A percentile compares a stretch with the other conserved stretches of the same genome.
These are phyloP conservation scores for Hansenula lynferdii DNA, from an alignment of 1,139 yeast species.

Conservation along the genomic window DNA sequence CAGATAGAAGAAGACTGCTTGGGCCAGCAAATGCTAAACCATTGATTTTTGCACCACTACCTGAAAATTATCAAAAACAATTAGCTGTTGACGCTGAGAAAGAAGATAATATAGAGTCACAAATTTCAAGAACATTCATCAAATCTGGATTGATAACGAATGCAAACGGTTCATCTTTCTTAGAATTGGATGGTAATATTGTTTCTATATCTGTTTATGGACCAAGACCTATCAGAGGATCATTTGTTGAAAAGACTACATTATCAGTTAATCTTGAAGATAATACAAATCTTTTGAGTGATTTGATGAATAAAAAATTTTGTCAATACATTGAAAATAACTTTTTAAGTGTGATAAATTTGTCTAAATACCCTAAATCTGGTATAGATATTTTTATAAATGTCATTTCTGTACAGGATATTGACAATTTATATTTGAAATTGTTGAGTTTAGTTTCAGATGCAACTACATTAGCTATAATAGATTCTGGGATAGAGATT, in stretches of 20 bases:
- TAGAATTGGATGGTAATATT: slow-evolving; percentile 57
- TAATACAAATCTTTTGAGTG: slow-evolving; percentile 27
- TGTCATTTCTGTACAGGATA: slow-evolving; percentile 44
- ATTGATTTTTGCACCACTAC: slow-evolving; percentile 34
- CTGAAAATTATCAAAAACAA: slow-evolving; percentile 7
- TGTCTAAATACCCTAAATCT: slow-evolving; percentile 83
- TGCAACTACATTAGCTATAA: slow-evolving; percentile 53
- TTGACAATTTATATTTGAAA: slow-evolving; percentile 21
- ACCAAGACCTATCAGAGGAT: slow-evolving; percentile 81
- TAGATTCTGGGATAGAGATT: slow-evolving; percentile 79
- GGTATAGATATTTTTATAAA: slow-evolving; percentile 78
- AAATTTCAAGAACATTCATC: slow-evolving; percentile 32
- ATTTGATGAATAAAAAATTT: slow-evolving; percentile 26
- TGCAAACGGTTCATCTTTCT: slow-evolving; percentile 79
- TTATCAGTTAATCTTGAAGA: slow-evolving; percentile 62
- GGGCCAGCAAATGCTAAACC: slow-evolving; percentile 62
- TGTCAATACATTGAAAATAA: slow-evolving; percentile 28
- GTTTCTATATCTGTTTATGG: slow-evolving; percentile 74
- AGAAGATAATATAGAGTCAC: slow-evolving; percentile 11
- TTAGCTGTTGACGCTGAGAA: slow-evolving; percentile 2
- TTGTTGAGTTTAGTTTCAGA: slow-evolving; percentile 21
- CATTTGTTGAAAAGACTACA: slow-evolving; percentile 65
- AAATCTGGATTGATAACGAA: slow-evolving; percentile 63
- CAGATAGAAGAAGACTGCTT: slow-evolving; percentile 66
- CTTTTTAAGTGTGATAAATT: slow-evolving; percentile 40